Percentiles rank a stretch among this genome's conserved stretches.
These are phyloP conservation scores for Salix purpurea DNA, from an alignment of 345 rosid genomes.

Conservation along the genomic window DNA sequence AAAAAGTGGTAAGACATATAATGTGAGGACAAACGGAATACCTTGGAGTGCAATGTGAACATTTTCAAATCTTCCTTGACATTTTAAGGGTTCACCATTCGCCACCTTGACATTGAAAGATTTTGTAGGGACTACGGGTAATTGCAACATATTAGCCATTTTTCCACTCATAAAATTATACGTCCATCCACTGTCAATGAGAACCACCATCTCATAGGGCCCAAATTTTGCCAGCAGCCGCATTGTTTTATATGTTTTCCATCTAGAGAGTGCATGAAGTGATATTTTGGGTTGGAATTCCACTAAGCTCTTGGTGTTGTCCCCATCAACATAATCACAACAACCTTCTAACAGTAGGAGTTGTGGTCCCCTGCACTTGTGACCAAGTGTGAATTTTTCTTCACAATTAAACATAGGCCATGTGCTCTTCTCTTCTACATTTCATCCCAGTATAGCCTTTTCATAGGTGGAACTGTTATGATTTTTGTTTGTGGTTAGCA, in stretches of 20 bases:
- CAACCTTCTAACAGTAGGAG: background rate
- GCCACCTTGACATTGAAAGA: too few species aligned
- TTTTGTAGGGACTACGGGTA: background rate
- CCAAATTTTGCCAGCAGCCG: background rate
- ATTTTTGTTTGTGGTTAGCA: too few species aligned
- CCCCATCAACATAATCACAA: too few species aligned
- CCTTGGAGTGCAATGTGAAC: too few species aligned
- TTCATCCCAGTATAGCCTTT: background rate
- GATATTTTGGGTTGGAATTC: background rate
- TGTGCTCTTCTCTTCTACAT: background rate
- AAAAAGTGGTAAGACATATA: too few species aligned
- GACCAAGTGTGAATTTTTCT: background rate
- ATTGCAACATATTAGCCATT: background rate
- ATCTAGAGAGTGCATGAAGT: background rate
- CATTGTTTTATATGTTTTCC: background rate
- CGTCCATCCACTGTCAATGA: background rate
- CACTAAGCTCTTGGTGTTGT: background rate
- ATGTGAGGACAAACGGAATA: too few species aligned
- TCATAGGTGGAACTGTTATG: background rate
- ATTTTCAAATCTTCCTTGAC: too few species aligned
- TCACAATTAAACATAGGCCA: constrained; percentile 2
- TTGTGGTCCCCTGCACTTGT: background rate
- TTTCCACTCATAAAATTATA: background rate
- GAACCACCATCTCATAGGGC: background rate
- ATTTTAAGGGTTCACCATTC: too few species aligned